These are phyloP conservation scores for Boletus pseudo-olivaceus DNA, from an alignment of 768 basidiomycete species.

Conservation along the genomic window DNA sequence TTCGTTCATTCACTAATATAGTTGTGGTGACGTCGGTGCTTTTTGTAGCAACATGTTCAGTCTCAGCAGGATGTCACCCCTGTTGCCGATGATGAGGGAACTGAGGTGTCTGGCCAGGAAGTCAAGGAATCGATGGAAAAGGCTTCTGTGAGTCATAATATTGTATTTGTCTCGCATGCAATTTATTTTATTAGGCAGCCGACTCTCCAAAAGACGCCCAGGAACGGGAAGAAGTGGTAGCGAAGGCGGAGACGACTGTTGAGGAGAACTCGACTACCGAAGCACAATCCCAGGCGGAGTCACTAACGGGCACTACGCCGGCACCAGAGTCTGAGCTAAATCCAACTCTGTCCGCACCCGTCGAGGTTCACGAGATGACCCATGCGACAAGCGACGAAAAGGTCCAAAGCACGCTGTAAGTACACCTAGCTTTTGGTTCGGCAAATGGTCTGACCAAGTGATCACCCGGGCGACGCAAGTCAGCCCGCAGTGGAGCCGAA, in stretches of 20 bases:
- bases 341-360: background rate
- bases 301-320: background rate
- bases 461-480: background rate
- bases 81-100: constrained; percentile 31
- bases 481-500: constrained; percentile 5
- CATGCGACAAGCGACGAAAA: constrained; percentile 7
- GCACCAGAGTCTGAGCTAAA: constrained; percentile 1
- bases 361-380: background rate
- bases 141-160: constrained; percentile 20
- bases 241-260: background rate
- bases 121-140: constrained; percentile 30
- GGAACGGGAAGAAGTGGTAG: constrained; percentile 23
- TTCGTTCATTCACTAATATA: background rate
- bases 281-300: background rate
- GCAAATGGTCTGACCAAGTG: constrained; percentile 2
- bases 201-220: constrained; percentile 34
- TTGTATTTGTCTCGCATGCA: background rate
- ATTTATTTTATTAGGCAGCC: constrained; percentile 19
- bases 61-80: constrained; percentile 8
- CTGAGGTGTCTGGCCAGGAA: constrained; percentile 26
- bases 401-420: constrained; percentile 13
- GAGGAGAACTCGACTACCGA: background rate
- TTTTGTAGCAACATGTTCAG: constrained; percentile 18
- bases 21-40: background rate
- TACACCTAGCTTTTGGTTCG: background rate